These are phyloP conservation scores for Neostapfia colusana DNA, from an alignment of 176 grass and related monocot species.

Conservation along the genomic window DNA sequence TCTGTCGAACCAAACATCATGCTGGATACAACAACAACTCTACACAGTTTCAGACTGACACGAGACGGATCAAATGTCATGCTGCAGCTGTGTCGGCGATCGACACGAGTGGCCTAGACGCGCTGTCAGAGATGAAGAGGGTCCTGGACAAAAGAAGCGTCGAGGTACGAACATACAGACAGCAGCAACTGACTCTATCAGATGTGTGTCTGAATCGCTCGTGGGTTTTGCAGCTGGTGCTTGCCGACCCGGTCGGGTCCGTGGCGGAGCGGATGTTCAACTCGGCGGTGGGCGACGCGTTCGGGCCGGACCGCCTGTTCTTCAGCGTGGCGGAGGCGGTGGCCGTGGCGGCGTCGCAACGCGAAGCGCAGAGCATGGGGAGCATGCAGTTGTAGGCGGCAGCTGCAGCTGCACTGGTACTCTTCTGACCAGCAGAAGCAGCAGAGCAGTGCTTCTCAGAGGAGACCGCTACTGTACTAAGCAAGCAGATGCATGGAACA, in stretches of 20 bases:
- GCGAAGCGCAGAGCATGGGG: slow-evolving; percentile 45
- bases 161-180: slow-evolving; percentile 29
- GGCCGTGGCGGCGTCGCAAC: slow-evolving; percentile 51
- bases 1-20: too few relatives aligned
- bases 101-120: slow-evolving; percentile 85
- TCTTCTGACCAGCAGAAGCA: too few relatives aligned
- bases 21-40: too few relatives aligned
- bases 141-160: slow-evolving; percentile 66
- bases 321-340: slow-evolving; percentile 87
- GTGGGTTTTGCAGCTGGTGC: slow-evolving; percentile 70
- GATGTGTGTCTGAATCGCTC: too few relatives aligned
- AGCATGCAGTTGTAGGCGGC: too few relatives aligned
- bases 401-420: too few relatives aligned
- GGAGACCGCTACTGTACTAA: too few relatives aligned
- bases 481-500: too few relatives aligned
- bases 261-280: slow-evolving; percentile 76
- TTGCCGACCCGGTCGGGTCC: slow-evolving; percentile 75
- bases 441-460: too few relatives aligned
- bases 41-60: too few relatives aligned
- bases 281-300: slow-evolving; percentile 59
- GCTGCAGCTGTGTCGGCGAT: slow-evolving; percentile 82
- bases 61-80: too few relatives aligned
- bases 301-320: slow-evolving; percentile 66
- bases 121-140: slow-evolving; percentile 73
- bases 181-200: background rate